These are phyloP conservation scores for Metarhizium humberi DNA, from an alignment of 2,329 filamentous ascomycete genomes.

Conservation along the genomic window DNA sequence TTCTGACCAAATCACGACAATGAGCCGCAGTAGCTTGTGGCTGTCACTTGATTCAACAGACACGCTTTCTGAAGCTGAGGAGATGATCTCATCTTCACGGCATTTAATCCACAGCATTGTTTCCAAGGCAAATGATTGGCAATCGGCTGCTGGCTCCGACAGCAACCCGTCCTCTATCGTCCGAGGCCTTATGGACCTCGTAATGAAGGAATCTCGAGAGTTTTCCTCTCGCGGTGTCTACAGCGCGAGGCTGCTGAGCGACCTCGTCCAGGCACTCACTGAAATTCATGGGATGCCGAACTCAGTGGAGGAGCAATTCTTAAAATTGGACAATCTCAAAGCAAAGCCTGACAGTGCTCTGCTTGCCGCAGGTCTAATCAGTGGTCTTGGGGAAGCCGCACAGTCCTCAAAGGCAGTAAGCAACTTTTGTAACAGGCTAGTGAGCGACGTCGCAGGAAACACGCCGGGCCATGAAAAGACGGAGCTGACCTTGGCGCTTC, in stretches of 20 bases:
- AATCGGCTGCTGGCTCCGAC: conserved; percentile 17
- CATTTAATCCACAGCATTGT: conserved; percentile 25
- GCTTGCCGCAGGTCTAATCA: conserved; percentile 38
- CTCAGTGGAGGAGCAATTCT: conserved; percentile 37
- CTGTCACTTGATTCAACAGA: conserved; percentile 25
- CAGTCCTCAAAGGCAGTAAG: conserved; percentile 37
- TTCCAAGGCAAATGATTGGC: conserved; percentile 27
- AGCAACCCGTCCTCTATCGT: conserved; percentile 26
- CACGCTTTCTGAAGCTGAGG: conserved; percentile 29
- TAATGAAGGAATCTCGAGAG: conserved; percentile 33
- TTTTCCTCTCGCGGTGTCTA: conserved; percentile 39
- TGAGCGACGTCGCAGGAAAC: conserved; percentile 50
- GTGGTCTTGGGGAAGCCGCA: conserved; percentile 41
- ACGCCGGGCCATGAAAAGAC: conserved; percentile 33
- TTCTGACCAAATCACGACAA: conserved; percentile 42
- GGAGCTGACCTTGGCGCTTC: conserved; percentile 38
- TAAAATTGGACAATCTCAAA: conserved; percentile 36
- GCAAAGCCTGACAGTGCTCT: conserved; percentile 36
- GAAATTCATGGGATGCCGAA: conserved; percentile 37
- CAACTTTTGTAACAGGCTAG: conserved; percentile 48
- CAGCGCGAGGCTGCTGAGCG: conserved; percentile 40
- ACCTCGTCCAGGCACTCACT: conserved; percentile 36
- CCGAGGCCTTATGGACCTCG: conserved; percentile 31
- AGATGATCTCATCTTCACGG: conserved; percentile 31
- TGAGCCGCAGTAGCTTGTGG: conserved; percentile 38